Conservation (phyloP, 768 basidiomycete species). For the Phylloporus scabripes region DNA sequence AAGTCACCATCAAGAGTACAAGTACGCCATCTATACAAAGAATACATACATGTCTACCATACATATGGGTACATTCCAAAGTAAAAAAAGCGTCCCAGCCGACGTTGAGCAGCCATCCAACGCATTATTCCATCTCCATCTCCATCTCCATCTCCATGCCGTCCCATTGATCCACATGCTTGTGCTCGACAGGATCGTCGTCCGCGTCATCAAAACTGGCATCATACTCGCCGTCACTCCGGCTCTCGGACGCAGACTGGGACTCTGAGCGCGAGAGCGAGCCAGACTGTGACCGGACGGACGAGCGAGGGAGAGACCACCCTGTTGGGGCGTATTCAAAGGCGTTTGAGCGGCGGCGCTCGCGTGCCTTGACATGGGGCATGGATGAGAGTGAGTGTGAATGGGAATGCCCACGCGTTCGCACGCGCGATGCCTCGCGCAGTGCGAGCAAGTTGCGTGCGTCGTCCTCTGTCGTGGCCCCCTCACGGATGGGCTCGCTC, state of each 20-base stretch:
- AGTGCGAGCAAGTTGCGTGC: constrained; percentile 26
- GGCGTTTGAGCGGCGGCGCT: constrained; percentile 11
- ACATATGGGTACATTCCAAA: background rate
- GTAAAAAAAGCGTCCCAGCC: background rate
- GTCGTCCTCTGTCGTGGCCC: constrained; percentile 21
- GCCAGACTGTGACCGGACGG: constrained; percentile 40
- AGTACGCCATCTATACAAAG: too few relatives aligned
- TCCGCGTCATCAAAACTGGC: background rate
- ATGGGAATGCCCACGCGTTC: background rate
- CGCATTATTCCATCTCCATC: constrained; percentile 28
- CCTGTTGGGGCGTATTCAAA: constrained; percentile 29
- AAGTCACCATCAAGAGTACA: too few relatives aligned
- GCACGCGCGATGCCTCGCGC: background rate
- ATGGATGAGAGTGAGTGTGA: constrained; percentile 4
- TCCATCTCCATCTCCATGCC: constrained; percentile 39
- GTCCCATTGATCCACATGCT: constrained; percentile 1
- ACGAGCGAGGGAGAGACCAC: constrained; percentile 55
- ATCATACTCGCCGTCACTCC: constrained; percentile 32
- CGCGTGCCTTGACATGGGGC: background rate
- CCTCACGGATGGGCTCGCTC: too few relatives aligned
- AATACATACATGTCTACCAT: too few relatives aligned
- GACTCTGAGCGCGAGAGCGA: constrained; percentile 29
- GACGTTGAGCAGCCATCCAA: background rate
- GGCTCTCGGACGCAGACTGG: constrained; percentile 31
- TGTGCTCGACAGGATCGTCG: too few relatives aligned